Evolutionary conservation across 1,139 yeast genomes (phyloP), one percentile per base, ranked within the genome.

Genomic region (Taphrina wiesneri): DNA sequence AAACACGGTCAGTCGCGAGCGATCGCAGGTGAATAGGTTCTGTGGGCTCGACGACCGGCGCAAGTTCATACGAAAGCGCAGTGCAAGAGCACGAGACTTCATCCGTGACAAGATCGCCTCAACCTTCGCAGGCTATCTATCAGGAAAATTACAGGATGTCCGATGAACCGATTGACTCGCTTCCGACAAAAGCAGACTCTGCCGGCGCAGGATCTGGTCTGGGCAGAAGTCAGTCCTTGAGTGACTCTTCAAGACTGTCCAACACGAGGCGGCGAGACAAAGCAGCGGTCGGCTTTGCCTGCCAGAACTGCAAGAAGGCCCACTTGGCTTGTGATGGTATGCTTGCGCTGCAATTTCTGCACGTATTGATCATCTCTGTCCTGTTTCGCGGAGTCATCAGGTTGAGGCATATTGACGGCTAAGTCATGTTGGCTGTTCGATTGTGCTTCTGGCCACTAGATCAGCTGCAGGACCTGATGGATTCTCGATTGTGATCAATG

Each of bases 281-380:
- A 47, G 46, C 63, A 11, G 62, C 67, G 13, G 69, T 68, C 7
- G 67, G 60, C 7, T 53, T 63, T 9, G 70, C 70, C 17, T 68
- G 70, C 43, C 61, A 46, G 41, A 68, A 68, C 28, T 68, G 70
- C 56, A 67, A 68, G 36, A 66, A 61, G 46, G 68, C 69, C 5
- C 70, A 68, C 49, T 63, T 68, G 17, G 70, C 69, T 5, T 69
- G 69, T 34, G 68, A 67, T 47, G 66, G 70, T 68, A 57, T 36
- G 70, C 54, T 6, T 21, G 15, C 43, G n/a, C 21, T n/a, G 15
- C 2, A 32, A 15, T 11, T 32, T 11, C 36, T 32, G 36, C 36
- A 32, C 15, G 15, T 15, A 32, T 2, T 2, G 15, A 15, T 32
- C 36, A 32, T 32, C 36, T 4, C 15, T 32, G 36, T 4, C 9